Conservation (phyloP, 2,329 filamentous ascomycete species). For the Bipolaris victoriae region DNA sequence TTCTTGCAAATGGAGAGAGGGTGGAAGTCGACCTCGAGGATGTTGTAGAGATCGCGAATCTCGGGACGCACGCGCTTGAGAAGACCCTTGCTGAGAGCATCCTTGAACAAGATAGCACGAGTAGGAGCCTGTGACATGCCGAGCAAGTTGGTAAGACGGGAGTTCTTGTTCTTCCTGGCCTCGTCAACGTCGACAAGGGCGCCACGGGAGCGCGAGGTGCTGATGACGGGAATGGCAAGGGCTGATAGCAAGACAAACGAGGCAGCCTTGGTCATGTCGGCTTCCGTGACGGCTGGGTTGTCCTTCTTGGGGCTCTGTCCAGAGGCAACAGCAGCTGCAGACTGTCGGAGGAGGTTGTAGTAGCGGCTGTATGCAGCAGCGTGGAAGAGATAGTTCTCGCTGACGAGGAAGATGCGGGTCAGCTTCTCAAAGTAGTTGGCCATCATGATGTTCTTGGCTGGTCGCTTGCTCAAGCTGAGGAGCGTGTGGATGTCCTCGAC, state of each 20-base stretch:
- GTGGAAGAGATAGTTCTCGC: constrained; percentile 99
- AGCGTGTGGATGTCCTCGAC: constrained; percentile 99
- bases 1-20: constrained; percentile 98
- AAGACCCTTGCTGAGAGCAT: constrained; percentile 92
- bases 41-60: constrained; percentile 97
- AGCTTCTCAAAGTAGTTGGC: constrained; percentile 99
- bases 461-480: constrained; percentile 95
- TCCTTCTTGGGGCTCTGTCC: constrained; percentile 93
- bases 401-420: constrained; percentile 96
- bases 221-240: constrained; percentile 98
- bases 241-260: constrained; percentile 96
- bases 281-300: constrained; percentile 86
- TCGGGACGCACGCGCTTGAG: constrained; percentile 91
- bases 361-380: constrained; percentile 97
- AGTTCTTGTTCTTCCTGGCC: constrained; percentile 98
- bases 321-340: constrained; percentile 78
- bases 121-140: constrained; percentile 91
- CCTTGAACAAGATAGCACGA: constrained; percentile 89
- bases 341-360: constrained; percentile 94
- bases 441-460: constrained; percentile 99
- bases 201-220: constrained; percentile 93
- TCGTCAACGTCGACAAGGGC: constrained; percentile 97
- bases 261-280: constrained; percentile 90
- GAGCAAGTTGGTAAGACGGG: constrained; percentile 90
- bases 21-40: constrained; percentile 98